Evolutionary conservation across 164 flowering plant genomes (phyloP).

Genomic region (Annona squamosa): DNA sequence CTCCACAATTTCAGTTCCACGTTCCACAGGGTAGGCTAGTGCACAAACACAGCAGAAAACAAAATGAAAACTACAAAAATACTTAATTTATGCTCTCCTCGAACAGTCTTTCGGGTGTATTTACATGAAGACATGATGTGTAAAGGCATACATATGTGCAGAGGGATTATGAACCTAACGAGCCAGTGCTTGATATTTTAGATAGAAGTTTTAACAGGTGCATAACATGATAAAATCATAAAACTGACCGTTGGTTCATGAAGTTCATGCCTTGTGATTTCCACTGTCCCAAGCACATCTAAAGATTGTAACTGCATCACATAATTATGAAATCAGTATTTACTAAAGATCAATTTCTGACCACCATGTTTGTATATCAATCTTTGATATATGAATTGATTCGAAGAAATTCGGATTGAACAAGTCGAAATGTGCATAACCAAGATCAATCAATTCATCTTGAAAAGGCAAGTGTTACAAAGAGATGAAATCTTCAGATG

Average conservation of each 20-base stretch:
- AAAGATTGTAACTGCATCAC: slow-evolving; percentile 61
- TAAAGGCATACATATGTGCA: no score
- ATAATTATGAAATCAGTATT: not conserved
- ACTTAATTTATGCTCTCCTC: no score
- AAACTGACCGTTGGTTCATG: slow-evolving; percentile 41
- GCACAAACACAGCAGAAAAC: not conserved
- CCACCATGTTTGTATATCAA: no score
- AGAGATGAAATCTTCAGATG: not conserved
- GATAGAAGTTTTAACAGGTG: not conserved
- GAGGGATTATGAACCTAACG: no score
- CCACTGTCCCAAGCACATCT: slow-evolving; percentile 48
- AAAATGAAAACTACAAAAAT: no score
- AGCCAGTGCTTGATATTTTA: not conserved
- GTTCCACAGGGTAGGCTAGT: not conserved
- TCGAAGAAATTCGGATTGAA: not conserved
- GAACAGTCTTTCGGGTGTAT: no score
- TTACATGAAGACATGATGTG: no score
- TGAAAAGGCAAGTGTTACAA: no score
- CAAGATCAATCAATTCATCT: not conserved
- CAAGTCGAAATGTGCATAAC: not conserved
- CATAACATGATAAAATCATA: not conserved
- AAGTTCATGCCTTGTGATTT: slow-evolving; percentile 36
- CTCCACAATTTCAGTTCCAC: not conserved
- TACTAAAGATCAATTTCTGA: no score
- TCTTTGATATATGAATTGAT: not conserved